These are phyloP conservation scores for Claviceps capensis DNA, from an alignment of 2,329 filamentous ascomycete genomes.

Conservation along the genomic window DNA sequence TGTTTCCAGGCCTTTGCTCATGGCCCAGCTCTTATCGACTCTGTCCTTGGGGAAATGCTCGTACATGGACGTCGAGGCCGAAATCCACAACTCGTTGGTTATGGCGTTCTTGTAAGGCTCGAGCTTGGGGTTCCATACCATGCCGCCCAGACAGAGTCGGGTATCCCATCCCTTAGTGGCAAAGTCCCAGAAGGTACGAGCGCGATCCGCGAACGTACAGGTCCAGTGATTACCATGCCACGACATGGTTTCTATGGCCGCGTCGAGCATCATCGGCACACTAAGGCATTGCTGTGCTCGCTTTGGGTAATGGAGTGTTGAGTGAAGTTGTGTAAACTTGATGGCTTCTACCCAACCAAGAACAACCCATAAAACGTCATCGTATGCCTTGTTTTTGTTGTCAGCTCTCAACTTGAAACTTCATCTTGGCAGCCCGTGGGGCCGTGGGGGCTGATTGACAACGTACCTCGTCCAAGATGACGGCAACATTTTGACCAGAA, in stretches of 20 bases:
- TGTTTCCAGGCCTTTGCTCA: conserved; percentile 12
- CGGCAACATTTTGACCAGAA: conserved; percentile 71
- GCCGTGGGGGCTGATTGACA: not conserved
- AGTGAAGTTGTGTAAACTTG: conserved; percentile 62
- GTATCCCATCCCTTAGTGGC: conserved; percentile 71
- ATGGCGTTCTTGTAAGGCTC: conserved; percentile 91
- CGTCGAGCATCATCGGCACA: conserved; percentile 2
- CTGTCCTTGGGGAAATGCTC: conserved; percentile 72
- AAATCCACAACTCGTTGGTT: conserved; percentile 81
- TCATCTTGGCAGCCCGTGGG: not conserved
- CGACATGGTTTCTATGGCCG: conserved; percentile 20
- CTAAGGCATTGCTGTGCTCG: conserved; percentile 6
- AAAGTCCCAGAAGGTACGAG: conserved; percentile 74
- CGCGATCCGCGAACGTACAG: conserved; percentile 66
- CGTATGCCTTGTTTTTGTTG: conserved; percentile 49
- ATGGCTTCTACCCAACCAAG: conserved; percentile 78
- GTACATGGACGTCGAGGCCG: conserved; percentile 81
- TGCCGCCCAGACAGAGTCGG: conserved; percentile 68
- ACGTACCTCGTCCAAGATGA: conserved; percentile 46
- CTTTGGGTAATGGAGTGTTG: conserved; percentile 41
- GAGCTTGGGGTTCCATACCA: conserved; percentile 77
- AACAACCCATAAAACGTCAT: conserved; percentile 93
- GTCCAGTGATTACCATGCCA: conserved; percentile 74
- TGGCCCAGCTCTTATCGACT: conserved; percentile 53
- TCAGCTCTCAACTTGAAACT: not conserved